A percentile compares a stretch with the other conserved stretches of the same genome.
phyloP scores from a whole-genome alignment of 768 basidiomycete genomes.

The Suillus paluster region DNA sequence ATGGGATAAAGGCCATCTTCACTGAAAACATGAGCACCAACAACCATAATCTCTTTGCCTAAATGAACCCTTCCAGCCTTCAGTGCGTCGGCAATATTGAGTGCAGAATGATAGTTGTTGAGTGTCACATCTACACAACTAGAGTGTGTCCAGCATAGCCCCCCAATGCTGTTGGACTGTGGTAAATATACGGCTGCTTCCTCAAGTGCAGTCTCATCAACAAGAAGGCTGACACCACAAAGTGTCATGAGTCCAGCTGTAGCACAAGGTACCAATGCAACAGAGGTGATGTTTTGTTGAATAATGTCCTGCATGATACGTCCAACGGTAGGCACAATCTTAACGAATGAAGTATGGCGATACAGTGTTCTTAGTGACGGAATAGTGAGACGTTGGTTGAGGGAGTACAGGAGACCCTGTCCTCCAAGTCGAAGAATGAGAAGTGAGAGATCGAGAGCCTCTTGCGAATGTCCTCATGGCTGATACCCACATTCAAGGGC shows the following conservation, averaged over 20 bases:
- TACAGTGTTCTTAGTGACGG: slow-evolving; percentile 16
- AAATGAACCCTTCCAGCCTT: background rate
- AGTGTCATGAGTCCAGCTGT: background rate
- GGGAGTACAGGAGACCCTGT: slow-evolving; percentile 14
- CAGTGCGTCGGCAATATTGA: background rate
- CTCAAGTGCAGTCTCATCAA: slow-evolving; percentile 20
- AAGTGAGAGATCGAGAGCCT: slow-evolving; percentile 14
- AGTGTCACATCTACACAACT: background rate
- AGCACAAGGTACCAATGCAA: background rate
- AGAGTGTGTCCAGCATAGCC: slow-evolving; percentile 20
- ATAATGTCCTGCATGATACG: background rate
- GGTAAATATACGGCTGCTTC: slow-evolving; percentile 14
- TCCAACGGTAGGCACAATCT: slow-evolving; percentile 11
- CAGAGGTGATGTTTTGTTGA: background rate
- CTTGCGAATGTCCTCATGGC: no score
- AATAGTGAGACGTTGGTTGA: slow-evolving; percentile 16
- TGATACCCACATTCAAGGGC: no score
- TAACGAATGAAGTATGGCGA: background rate
- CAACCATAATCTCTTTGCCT: no score
- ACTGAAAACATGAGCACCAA: no score
- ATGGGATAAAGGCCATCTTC: no score
- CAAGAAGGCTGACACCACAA: background rate
- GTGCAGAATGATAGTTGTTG: slow-evolving; percentile 9
- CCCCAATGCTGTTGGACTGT: slow-evolving; percentile 13
- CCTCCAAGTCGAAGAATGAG: slow-evolving; percentile 20